Percentiles rank a stretch among this genome's conserved stretches.
Conservation (phyloP, 495 filamentous ascomycete species). For the Trichoderma virens region DNA sequence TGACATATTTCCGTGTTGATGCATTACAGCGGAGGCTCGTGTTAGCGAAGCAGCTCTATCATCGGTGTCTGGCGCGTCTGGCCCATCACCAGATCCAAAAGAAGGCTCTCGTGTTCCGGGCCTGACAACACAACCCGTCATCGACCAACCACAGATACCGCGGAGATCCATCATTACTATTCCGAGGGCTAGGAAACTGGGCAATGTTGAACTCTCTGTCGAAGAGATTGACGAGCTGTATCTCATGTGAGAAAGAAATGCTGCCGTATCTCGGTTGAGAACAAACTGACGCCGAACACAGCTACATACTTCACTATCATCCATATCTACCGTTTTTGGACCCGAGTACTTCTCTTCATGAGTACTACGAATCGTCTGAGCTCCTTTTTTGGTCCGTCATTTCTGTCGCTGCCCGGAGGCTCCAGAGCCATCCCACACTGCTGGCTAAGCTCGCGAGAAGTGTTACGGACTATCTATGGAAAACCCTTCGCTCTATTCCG, state of each 20-base stretch:
- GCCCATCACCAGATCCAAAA: not conserved
- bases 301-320: not conserved
- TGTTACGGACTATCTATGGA: not conserved
- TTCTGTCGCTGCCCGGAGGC: not conserved
- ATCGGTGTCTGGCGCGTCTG: not conserved
- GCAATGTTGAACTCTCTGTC: not conserved
- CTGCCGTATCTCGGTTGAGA: not conserved
- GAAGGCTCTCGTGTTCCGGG: not conserved
- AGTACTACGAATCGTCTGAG: not conserved
- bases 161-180: not conserved
- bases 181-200: not conserved
- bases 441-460: not conserved
- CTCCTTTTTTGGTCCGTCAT: conserved; percentile 2
- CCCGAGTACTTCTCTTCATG: not conserved
- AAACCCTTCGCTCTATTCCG: not conserved
- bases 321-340: not conserved
- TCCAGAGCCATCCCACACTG: conserved; percentile 2
- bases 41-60: not conserved
- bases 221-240: conserved; percentile 5
- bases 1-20: not conserved
- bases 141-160: not conserved
- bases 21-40: not conserved
- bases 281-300: not conserved
- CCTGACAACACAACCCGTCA: not conserved
- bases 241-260: not conserved